Evolutionary conservation across 2,329 filamentous ascomycete genomes (phyloP), one percentile per base, ranked within the genome.

Genomic region (Colletotrichum somersetense): DNA sequence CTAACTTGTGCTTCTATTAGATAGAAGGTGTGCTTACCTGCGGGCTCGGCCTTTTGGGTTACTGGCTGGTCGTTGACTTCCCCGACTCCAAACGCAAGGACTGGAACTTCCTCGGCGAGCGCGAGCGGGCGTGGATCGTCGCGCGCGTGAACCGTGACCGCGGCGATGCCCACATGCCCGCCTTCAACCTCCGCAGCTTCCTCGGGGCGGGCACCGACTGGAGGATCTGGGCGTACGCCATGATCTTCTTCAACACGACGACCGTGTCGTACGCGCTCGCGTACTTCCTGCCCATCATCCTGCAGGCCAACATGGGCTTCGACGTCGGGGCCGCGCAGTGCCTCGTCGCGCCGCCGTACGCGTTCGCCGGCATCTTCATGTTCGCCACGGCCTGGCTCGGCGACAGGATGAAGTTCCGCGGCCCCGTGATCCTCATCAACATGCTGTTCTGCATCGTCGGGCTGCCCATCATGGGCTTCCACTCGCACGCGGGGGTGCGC

Each of bases 271-370:
- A 96, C 79, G 90, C 93, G 0, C 87, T 96, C 11, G 91, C 92
- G 2, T 96, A 93, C 80, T 96, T 95, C 78, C 82, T 95, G 5
- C 93, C 93, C 8, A 89, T 95, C 77, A 93, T 96, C 76, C 88
- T 97, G 18, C 81, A 84, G 62, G 76, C 76, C 46, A 87, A 84
- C 79, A 88, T 95, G 84, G 87, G 89, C 18, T 95, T 93, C 83
- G 84, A 81, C 58, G 84, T 91, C 6, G 91, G 86, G 10, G 84
- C 84, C 61, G 85, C 92, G 0, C 92, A 94, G 80, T 93, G 92
- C 78, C 88, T 95, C 5, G 66, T 91, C 5, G 92, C 93, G 0
- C 92, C 91, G 0, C 91, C 91, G 0, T 93, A 91, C 77, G 88
- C 82, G 35, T 88, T 93, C 71, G 89, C 91, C 12, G 90, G 89